Base-by-base conservation (phyloP, 2,329 filamentous ascomycete genomes). In the Claviceps lovelessii region DNA sequence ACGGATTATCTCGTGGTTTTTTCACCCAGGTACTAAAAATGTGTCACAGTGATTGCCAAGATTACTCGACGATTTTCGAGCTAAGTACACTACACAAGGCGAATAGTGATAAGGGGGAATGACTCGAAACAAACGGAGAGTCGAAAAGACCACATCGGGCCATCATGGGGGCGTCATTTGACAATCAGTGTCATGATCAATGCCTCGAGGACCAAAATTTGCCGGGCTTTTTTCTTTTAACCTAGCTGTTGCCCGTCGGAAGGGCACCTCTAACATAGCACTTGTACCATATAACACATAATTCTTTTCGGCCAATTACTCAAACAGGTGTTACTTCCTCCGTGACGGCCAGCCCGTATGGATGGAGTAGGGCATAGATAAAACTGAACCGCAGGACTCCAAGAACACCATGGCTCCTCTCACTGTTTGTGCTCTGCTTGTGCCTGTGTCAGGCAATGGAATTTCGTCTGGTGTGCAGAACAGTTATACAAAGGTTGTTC, bases 41-140 rank as follows among this genome's bases (percentile, higher is more conserved):
- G 13, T 39, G 15, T 15, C 2, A 47, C 31, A 96, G 90, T 96
- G 70, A 93, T 96, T 70, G 90, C 90, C 71, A 96, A 96, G 79
- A 76, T 96, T 68, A 94, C 90, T 64, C 85, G 90, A 74, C 86
- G 85, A 72, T 95, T 95, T 79, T 83, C 80, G 55, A 79, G 76
- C 75, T 81, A 79, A 70, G 68, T 45, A 55, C 37, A 11, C 28
- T 2, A 39, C 42, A 42, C 8, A 47, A 37, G 28, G 33, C 15
- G 33, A 11, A 42, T 42, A 39, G 46, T 17, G 23, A 47, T 46
- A n/a, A 17, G 28, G 15, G 13, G 7, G 19, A 50, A 1, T 28
- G 19, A 31, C 13, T 33, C 17, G 15, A 5, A 35, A 19, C n/a
- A 35, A 11, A 45, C 42, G 46, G 45, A 11, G 33, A 28, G 10